Conservation (phyloP, 108 stramenopile genomes). For the Skeletonema menzelii region DNA sequence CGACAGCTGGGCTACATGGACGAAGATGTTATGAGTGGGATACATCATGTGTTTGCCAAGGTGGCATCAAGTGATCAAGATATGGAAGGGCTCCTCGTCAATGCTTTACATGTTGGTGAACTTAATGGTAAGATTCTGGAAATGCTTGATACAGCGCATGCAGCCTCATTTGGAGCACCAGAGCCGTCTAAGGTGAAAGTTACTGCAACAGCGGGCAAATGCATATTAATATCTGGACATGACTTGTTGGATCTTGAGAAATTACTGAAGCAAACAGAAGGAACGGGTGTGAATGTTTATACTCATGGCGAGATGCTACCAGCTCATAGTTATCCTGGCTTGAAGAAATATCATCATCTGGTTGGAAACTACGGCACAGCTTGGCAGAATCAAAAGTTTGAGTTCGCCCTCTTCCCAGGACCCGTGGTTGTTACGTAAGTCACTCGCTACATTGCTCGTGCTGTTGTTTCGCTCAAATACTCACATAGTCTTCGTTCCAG, state of each 20-base stretch:
- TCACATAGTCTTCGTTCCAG: slow-evolving; percentile 32
- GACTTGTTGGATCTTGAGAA: slow-evolving; percentile 68
- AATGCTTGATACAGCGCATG: slow-evolving; percentile 70
- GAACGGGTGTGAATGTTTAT: slow-evolving; percentile 83
- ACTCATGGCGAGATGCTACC: slow-evolving; percentile 92
- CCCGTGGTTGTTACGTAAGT: slow-evolving; percentile 2
- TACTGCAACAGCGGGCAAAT: slow-evolving; percentile 73
- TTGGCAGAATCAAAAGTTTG: slow-evolving; percentile 88
- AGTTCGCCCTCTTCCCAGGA: slow-evolving; percentile 75
- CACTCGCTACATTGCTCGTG: background rate
- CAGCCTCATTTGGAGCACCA: slow-evolving; percentile 57
- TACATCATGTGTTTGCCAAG: slow-evolving; percentile 66
- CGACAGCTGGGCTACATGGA: slow-evolving; percentile 59
- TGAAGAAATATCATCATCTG: slow-evolving; percentile 74
- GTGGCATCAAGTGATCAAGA: slow-evolving; percentile 62
- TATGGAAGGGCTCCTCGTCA: slow-evolving; percentile 68
- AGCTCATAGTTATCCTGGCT: slow-evolving; percentile 77
- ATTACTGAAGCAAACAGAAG: slow-evolving; percentile 81
- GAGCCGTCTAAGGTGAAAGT: slow-evolving; percentile 65
- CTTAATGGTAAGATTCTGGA: slow-evolving; percentile 63
- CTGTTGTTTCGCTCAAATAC: background rate
- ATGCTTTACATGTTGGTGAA: slow-evolving; percentile 61
- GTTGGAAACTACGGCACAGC: slow-evolving; percentile 82
- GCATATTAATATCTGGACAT: slow-evolving; percentile 81
- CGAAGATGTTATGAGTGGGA: slow-evolving; percentile 51